Percentiles rank a stretch among this genome's conserved stretches.
phyloP scores from a whole-genome alignment of 306 rosid species.

The Acacia acuminata region DNA sequence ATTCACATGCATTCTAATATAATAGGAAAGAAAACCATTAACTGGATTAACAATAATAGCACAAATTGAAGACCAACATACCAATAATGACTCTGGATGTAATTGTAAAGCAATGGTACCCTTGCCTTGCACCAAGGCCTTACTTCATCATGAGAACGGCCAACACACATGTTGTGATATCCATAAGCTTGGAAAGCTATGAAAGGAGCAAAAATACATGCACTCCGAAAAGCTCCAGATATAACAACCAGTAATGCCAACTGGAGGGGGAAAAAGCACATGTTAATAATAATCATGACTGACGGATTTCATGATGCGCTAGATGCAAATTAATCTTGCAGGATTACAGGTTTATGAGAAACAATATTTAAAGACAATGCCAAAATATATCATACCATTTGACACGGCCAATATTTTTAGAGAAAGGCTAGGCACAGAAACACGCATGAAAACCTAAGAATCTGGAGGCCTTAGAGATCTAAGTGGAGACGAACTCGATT shows the following conservation, averaged over 20 bases:
- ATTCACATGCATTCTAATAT: neutral
- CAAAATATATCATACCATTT: neutral
- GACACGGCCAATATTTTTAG: neutral
- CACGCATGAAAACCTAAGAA: neutral
- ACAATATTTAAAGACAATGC: neutral
- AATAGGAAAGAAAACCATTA: neutral
- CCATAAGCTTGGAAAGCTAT: conserved; percentile 86
- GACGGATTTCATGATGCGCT: conserved; percentile 8
- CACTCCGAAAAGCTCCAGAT: conserved; percentile 63
- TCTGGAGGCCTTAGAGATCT: neutral
- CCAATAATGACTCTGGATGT: conserved; percentile 92
- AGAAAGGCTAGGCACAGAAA: neutral
- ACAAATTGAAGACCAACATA: conserved; percentile 41
- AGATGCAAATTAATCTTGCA: neutral
- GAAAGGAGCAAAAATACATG: conserved; percentile 73
- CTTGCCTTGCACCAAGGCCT: conserved; percentile 97
- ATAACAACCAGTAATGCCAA: conserved; percentile 61
- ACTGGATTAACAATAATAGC: conserved; percentile 15
- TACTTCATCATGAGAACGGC: conserved; percentile 51
- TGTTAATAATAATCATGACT: conserved; percentile 14
- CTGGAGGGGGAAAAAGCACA: conserved; percentile 39
- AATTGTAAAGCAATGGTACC: conserved; percentile 78
- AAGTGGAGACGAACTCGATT: neutral
- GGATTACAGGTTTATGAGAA: neutral
- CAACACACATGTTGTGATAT: conserved; percentile 71